Base-by-base conservation (phyloP, 306 rosid species). In the Begonia fuchsioides region DNA sequence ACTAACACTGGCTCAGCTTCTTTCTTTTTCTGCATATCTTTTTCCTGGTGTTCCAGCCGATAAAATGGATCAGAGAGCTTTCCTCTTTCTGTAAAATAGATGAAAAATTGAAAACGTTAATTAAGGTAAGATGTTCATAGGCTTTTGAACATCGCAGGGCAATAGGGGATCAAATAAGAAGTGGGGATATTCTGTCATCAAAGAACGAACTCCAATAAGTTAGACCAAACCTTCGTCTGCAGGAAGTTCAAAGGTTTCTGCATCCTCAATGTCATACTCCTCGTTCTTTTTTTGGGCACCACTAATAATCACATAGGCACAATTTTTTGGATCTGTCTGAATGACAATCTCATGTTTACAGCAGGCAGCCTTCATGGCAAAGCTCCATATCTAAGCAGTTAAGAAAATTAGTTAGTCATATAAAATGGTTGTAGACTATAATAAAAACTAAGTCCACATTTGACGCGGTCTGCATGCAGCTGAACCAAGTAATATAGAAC, bases 51-150 rank as follows among this genome's bases (percentile, higher is more conserved):
- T 69, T 87, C 94, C 56, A 87, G 96, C 48, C 84, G 85, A 56
- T 80, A 87, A 80, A 87, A 87, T 58, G 96, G 96, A 80, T 87
- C 96, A 1, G 82, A 76, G n/a, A 87, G 87, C 71, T 75, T 80
- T 19, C 92, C 94, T 49, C 63, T 77, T 68, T 82, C 96, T 87
- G 70, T 5, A 64, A 55, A 13, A 35, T 32, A 26, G 7, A 50
- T 26, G 35, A 26, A 26, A 26, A 26, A 26, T 26, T 26, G 7
- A 26, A 26, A 26, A 26, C 35, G 4, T 26, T 5, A 26, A 26
- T 26, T 5, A 26, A 26, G 35, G 35, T 26, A 4, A 26, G 35
- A 26, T 26, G 35, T 26, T 26, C 3, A 5, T 26, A 26, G 35
- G 8, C 35, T 26, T 26, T 26, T 26, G 7, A 26, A 26, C 35